Evolutionary conservation across 2,329 filamentous ascomycete genomes (phyloP).

Genomic region (Talaromyces piceae): DNA sequence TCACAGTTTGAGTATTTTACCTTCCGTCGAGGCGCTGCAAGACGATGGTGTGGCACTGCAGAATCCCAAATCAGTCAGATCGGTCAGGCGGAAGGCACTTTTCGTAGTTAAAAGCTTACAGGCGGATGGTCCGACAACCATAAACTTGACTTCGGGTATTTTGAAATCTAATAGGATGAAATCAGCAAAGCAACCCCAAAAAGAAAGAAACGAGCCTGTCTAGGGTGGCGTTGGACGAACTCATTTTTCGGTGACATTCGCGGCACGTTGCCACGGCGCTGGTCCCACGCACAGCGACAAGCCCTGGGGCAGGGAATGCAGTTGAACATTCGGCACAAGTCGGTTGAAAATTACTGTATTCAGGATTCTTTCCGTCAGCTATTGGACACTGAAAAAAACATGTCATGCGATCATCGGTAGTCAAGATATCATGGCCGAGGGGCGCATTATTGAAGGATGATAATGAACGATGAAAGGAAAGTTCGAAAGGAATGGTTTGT

Average conservation of each 20-base stretch:
- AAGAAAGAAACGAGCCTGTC: background rate
- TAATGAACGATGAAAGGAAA: background rate
- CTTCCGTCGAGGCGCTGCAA: slow-evolving; percentile 9
- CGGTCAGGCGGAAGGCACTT: background rate
- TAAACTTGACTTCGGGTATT: slow-evolving; percentile 70
- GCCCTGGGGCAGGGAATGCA: slow-evolving; percentile 51
- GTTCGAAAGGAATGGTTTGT: background rate
- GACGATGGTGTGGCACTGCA: slow-evolving; percentile 7
- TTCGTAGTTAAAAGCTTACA: slow-evolving; percentile 24
- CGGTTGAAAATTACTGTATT: slow-evolving; percentile 63
- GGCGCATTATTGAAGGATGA: background rate
- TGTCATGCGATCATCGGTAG: background rate
- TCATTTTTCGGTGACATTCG: slow-evolving; percentile 72
- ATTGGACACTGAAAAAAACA: background rate
- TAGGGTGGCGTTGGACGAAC: slow-evolving; percentile 26
- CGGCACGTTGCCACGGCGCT: slow-evolving; percentile 67
- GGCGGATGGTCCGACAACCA: slow-evolving; percentile 57
- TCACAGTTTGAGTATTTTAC: slow-evolving; percentile 2
- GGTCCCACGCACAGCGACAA: slow-evolving; percentile 67
- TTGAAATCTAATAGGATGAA: slow-evolving; percentile 44
- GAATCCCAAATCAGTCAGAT: background rate
- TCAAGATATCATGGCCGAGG: background rate
- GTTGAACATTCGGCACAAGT: slow-evolving; percentile 73
- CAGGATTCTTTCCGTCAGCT: background rate
- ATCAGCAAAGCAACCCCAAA: slow-evolving; percentile 21